phyloP scores from a whole-genome alignment of 2,329 filamentous ascomycete species.

The Cryoendolithus antarcticus region DNA sequence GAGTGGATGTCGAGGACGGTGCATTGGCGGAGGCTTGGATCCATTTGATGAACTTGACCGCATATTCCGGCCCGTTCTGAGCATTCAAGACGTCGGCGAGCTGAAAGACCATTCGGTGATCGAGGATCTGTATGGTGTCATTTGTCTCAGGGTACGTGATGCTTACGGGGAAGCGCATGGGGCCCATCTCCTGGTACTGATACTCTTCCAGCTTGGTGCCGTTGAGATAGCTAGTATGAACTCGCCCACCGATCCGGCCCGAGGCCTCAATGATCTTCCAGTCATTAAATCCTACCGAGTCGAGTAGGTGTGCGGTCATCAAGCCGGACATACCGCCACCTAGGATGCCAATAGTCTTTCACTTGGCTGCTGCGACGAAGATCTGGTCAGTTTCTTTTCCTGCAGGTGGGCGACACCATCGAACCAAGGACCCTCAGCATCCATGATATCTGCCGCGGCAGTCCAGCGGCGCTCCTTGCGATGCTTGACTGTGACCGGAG shows the following conservation, averaged over 20 bases:
- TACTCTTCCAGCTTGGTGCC: conserved; percentile 48
- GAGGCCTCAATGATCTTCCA: conserved; percentile 51
- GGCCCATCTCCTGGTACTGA: conserved; percentile 56
- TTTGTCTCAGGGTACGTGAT: conserved; percentile 39
- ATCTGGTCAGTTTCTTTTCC: conserved; percentile 39
- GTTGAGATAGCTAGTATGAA: conserved; percentile 51
- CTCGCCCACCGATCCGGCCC: conserved; percentile 49
- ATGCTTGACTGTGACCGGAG: conserved; percentile 25
- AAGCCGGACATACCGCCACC: conserved; percentile 55
- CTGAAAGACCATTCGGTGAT: conserved; percentile 54
- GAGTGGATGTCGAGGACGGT: conserved; percentile 37
- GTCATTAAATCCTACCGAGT: conserved; percentile 46
- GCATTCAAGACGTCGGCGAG: conserved; percentile 48
- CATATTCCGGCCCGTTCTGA: conserved; percentile 40
- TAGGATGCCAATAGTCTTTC: conserved; percentile 49
- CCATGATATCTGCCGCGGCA: conserved; percentile 37
- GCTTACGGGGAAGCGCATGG: conserved; percentile 49
- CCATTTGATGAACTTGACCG: conserved; percentile 52
- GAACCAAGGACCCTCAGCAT: conserved; percentile 51
- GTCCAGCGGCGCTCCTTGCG: conserved; percentile 25
- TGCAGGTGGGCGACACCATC: conserved; percentile 49
- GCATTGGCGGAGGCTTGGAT: conserved; percentile 45
- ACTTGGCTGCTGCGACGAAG: conserved; percentile 43
- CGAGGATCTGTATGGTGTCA: conserved; percentile 45
- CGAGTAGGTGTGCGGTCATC: conserved; percentile 41